phyloP scores from a whole-genome alignment of 441 rosid genomes.

The Populus hybrid region DNA sequence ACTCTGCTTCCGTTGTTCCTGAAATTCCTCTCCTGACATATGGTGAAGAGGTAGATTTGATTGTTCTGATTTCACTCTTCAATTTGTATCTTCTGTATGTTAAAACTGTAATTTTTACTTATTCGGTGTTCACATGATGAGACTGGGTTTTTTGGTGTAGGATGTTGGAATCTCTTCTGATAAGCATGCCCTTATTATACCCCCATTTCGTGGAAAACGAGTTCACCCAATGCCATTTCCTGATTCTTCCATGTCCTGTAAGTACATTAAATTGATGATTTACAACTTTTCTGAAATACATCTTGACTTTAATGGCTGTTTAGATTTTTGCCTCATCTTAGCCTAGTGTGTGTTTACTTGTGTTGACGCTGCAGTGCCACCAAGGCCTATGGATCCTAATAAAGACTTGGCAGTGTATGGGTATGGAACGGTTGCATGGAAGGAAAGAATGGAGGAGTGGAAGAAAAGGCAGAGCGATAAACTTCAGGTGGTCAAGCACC shows the following conservation, averaged over 20 bases:
- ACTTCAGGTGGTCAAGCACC: constrained; percentile 72
- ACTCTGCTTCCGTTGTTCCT: constrained; percentile 37
- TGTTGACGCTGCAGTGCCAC: constrained; percentile 51
- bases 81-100: background rate
- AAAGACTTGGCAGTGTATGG: constrained; percentile 91
- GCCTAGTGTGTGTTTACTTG: constrained; percentile 11
- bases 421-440: constrained; percentile 96
- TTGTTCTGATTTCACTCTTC: background rate
- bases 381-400: constrained; percentile 87
- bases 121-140: background rate
- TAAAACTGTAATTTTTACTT: background rate
- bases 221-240: constrained; percentile 51
- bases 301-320: constrained; percentile 2
- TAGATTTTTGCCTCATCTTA: background rate
- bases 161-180: constrained; percentile 58
- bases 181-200: constrained; percentile 61
- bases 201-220: constrained; percentile 45
- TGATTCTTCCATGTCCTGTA: constrained; percentile 55
- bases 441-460: constrained; percentile 93
- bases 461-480: constrained; percentile 82
- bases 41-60: constrained; percentile 51
- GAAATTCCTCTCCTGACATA: constrained; percentile 63
- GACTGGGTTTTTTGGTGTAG: constrained; percentile 29
- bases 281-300: background rate
- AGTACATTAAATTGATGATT: constrained; percentile 22